Evolutionary conservation across 148 eudicot species (phyloP), one percentile per base, ranked within the genome.

Genomic region (Agrostemma githago): DNA sequence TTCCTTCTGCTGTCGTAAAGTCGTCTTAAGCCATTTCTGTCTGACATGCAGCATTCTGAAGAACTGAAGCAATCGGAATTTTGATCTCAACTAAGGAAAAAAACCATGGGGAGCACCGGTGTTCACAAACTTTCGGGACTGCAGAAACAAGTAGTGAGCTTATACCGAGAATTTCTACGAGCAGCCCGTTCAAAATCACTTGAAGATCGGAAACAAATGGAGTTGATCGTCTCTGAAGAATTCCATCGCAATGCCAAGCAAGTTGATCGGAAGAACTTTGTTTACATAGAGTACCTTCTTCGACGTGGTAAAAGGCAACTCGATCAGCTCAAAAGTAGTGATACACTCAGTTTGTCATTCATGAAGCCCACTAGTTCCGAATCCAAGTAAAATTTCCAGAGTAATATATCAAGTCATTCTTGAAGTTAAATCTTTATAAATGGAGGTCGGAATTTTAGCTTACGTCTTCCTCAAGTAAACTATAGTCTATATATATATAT

Each of bases 301-400:
- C 88, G 95, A 17, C 98, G 85, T 59, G 97, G 94, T 70, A 85
- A 85, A 80, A 91, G 88, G 62, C 98, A 93, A 72, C 89, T 91
- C 70, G 92, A 89, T 85, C 98, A 93, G 73, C 90, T 93, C 34
- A 85, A 84, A 73, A 89, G 87, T 76, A 91, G 91, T 16, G 88
- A 79, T 73, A 88, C 84, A 57, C 84, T 90, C 70, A 85, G 97
- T 68, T 75, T 91, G 72, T 86, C 97, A 42, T 78, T 88, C 41
- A 60, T 83, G 74, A 82, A 83, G 80, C 88, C 85, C 53, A 57
- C 68, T 59, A 17, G 73, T 41, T 12, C 60, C 44, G 59, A 34
- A 26, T 51, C 7, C 20, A 56, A 74, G 43, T 65, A 20, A 37
- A 38, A 65, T 46, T 65, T 7, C 15, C 20, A 3, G 12, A 26